phyloP scores from a whole-genome alignment of 2,329 filamentous ascomycete species.

The Fusarium ambrosium region DNA sequence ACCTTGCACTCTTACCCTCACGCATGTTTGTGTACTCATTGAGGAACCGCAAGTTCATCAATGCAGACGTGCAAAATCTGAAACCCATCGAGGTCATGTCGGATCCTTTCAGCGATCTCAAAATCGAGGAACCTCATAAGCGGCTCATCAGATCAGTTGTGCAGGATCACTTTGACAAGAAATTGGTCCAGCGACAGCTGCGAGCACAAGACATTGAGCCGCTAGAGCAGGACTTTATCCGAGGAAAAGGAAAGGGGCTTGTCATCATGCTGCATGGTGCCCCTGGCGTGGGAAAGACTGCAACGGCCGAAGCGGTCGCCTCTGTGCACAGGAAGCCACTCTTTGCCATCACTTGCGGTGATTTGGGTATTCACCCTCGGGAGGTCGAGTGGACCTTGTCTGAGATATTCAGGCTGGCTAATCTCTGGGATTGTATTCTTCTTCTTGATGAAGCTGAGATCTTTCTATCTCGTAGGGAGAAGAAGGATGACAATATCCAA shows the following conservation, averaged over 20 bases:
- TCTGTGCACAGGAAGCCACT: background rate
- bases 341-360: constrained; percentile 5
- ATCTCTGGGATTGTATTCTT: constrained; percentile 12
- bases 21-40: background rate
- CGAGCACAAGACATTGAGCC: background rate
- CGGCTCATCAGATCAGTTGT: background rate
- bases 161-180: constrained; percentile 8
- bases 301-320: background rate
- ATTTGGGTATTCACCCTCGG: background rate
- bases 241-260: background rate
- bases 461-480: constrained; percentile 3
- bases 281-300: constrained; percentile 6
- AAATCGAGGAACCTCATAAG: background rate
- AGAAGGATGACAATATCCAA: background rate
- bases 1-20: background rate
- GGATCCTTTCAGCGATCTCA: background rate
- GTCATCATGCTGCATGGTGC: constrained; percentile 1
- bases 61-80: background rate
- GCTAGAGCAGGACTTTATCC: background rate
- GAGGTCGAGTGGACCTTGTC: background rate
- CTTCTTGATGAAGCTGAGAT: constrained; percentile 13
- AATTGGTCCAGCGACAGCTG: background rate
- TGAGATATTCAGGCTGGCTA: constrained; percentile 1
- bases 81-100: background rate
- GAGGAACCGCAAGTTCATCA: constrained; percentile 3